phyloP scores from a whole-genome alignment of 495 filamentous ascomycete species.

The Aspergillus cristatus region DNA sequence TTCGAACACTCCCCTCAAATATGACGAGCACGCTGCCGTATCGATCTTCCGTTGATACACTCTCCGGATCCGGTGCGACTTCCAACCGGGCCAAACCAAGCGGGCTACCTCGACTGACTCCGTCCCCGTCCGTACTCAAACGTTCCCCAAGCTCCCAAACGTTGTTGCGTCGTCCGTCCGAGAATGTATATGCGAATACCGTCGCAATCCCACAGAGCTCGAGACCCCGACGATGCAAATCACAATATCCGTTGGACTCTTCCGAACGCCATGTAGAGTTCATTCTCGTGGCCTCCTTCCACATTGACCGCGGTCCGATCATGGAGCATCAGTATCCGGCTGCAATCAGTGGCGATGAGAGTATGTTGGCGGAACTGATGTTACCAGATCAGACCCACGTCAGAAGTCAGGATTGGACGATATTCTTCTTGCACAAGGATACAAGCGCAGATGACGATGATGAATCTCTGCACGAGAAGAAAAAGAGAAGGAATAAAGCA shows the following conservation, averaged over 20 bases:
- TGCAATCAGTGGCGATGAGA: constrained; percentile 92
- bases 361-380: constrained; percentile 98
- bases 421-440: constrained; percentile 97
- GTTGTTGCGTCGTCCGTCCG: constrained; percentile 34
- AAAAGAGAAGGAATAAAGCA: constrained; percentile 42
- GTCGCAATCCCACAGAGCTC: constrained; percentile 7
- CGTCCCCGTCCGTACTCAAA: constrained; percentile 42
- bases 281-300: constrained; percentile 96
- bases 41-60: constrained; percentile 33
- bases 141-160: constrained; percentile 44
- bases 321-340: constrained; percentile 98
- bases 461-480: constrained; percentile 43
- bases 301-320: constrained; percentile 88
- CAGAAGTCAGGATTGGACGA: constrained; percentile 95
- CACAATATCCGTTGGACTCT: constrained; percentile 75
- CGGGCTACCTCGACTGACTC: constrained; percentile 49
- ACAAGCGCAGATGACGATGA: constrained; percentile 71
- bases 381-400: constrained; percentile 95
- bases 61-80: constrained; percentile 29
- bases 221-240: constrained; percentile 51
- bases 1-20: constrained; percentile 14
- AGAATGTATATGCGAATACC: constrained; percentile 17
- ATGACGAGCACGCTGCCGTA: constrained; percentile 39
- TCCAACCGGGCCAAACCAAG: constrained; percentile 42
- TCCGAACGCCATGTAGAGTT: constrained; percentile 95